Percentiles rank a stretch among this genome's conserved stretches.
phyloP scores from a whole-genome alignment of 2,329 filamentous ascomycete species.

The Trichoderma atroviride region DNA sequence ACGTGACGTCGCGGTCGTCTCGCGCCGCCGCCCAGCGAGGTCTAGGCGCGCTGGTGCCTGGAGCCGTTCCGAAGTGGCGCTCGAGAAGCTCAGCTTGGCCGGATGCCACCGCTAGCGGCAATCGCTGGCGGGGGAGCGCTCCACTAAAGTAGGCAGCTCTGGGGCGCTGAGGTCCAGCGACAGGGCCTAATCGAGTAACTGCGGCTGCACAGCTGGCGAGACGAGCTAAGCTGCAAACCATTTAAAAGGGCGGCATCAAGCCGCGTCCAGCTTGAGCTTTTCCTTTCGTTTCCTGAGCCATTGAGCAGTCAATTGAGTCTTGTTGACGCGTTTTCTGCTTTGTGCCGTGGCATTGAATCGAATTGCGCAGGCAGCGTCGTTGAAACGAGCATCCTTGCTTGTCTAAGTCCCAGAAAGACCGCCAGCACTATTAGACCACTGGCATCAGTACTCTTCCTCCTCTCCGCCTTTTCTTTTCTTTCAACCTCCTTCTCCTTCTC shows the following conservation, averaged over 20 bases:
- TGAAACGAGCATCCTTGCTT: not conserved
- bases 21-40: constrained; percentile 30
- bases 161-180: not conserved
- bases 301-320: constrained; percentile 7
- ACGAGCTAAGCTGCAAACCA: constrained; percentile 5
- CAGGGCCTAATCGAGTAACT: constrained; percentile 4
- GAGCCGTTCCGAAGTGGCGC: not conserved
- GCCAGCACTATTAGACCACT: not conserved
- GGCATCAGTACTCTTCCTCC: not conserved
- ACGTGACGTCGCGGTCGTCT: constrained; percentile 36
- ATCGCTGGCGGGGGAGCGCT: not conserved
- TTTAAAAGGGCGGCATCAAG: constrained; percentile 16
- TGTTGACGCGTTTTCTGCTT: not conserved
- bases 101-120: constrained; percentile 1
- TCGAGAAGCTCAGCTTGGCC: not conserved
- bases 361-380: not conserved
- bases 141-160: constrained; percentile 17
- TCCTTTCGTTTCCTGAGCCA: not conserved
- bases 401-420: not conserved
- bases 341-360: not conserved
- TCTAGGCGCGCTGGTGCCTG: constrained; percentile 34
- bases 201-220: constrained; percentile 2
- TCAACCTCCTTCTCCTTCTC: not conserved
- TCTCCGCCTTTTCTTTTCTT: not conserved
- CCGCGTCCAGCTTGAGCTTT: not conserved